Evolutionary conservation across 1,139 yeast genomes (phyloP).

Genomic region (Sugiyamaella sp.): DNA sequence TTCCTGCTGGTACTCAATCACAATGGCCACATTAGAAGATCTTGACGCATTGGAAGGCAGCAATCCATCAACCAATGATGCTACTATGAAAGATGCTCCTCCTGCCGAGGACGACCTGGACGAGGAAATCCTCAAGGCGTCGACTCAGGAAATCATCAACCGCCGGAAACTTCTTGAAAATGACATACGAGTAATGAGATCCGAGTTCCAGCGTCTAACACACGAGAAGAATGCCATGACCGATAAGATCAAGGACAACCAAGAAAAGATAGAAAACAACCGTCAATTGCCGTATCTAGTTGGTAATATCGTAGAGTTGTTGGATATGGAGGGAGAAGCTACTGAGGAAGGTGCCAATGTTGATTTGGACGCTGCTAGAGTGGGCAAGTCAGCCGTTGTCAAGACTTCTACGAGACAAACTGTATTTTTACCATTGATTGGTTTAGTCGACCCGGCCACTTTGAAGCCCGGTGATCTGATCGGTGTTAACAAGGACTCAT

Average conservation of each 20-base stretch:
- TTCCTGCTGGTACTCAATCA: neutral
- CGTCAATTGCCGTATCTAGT: constrained; percentile 95
- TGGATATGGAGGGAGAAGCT: constrained; percentile 88
- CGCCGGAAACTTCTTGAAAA: constrained; percentile 88
- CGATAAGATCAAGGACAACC: constrained; percentile 93
- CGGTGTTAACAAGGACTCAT: constrained; percentile 97
- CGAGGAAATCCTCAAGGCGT: constrained; percentile 74
- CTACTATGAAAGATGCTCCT: constrained; percentile 40
- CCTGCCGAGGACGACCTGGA: constrained; percentile 62
- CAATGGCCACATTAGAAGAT: constrained; percentile 45
- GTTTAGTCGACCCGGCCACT: constrained; percentile 84
- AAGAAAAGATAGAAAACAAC: constrained; percentile 93
- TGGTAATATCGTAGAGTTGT: constrained; percentile 94
- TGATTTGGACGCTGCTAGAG: constrained; percentile 87
- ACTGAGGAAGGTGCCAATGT: constrained; percentile 93
- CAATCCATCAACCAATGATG: constrained; percentile 27
- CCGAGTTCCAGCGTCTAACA: constrained; percentile 85
- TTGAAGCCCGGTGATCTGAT: constrained; percentile 95
- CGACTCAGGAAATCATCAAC: constrained; percentile 82
- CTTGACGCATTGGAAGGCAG: constrained; percentile 39
- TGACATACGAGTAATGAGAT: constrained; percentile 93
- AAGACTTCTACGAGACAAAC: constrained; percentile 98
- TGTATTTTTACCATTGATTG: constrained; percentile 92
- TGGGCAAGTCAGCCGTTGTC: constrained; percentile 97
- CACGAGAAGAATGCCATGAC: constrained; percentile 94